Evolutionary conservation across 2,329 filamentous ascomycete genomes (phyloP), one percentile per base, ranked within the genome.

Genomic region (Diaporthe sp.): DNA sequence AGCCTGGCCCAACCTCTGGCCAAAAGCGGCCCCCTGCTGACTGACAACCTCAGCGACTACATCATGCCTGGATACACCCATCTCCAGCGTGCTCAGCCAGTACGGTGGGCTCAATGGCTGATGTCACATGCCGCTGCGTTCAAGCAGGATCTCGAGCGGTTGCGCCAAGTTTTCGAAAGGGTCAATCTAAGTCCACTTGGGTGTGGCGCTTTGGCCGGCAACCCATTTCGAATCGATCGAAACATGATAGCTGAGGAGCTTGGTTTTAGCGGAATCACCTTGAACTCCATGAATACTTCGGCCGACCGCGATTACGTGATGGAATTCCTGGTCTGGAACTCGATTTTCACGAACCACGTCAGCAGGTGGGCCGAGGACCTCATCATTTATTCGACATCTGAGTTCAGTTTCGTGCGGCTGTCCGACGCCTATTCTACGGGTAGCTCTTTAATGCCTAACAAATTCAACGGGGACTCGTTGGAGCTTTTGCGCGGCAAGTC

Each of bases 41-140:
- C 37, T 44, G 60, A 65, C 39, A 47, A 67, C 25, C 42, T 67
- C n/a, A 61, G 58, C 77, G 92, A 94, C 79, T 88, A 91, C 78
- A 84, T 97, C 80, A 97, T 98, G 94, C 95, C 95, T 1, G 94
- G 94, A 9, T 98, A 97, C 85, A 97, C 95, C n/a, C 95, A 97
- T 84, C 86, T 97, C 49, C 95, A 98, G 85, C 92, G 94, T 73
- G 94, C 94, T 1, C 85, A 94, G 85, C 94, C 95, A 1, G 92
- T 98, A 79, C 88, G 93, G 77, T 98, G 93, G 93, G 92, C 90
- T 73, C 94, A 97, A 81, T 96, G 93, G 93, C 88, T 98, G 81
- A 85, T 97, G 78, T 93, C 92, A 67, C 93, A 95, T 82, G 94
- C 90, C 70, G 90, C 91, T 70, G 90, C 91, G 53, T 96, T 97